Conservation (phyloP, 176 grass and related monocot species). For the Aegilops longissima region DNA sequence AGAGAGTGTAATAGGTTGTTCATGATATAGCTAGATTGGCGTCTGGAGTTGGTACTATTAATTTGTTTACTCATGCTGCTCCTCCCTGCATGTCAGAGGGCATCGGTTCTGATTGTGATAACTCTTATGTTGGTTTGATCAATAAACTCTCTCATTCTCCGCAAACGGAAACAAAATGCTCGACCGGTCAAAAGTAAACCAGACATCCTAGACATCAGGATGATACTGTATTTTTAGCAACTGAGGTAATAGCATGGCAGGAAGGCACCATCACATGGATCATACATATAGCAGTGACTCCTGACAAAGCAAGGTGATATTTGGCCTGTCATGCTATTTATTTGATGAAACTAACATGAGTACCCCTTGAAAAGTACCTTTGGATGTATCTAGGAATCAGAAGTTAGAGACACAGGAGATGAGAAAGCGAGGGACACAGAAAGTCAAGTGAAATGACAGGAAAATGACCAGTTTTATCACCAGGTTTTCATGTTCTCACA, state of each 20-base stretch:
- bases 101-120: neutral
- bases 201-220: neutral
- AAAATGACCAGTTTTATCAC: neutral
- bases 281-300: constrained; percentile 1
- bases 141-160: neutral
- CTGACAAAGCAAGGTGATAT: constrained; percentile 1
- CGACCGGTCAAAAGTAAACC: neutral
- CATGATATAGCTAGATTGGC: constrained; percentile 1
- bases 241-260: neutral
- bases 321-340: neutral
- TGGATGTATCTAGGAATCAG: neutral
- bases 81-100: neutral
- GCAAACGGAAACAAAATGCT: neutral
- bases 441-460: neutral
- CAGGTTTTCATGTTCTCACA: neutral
- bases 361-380: neutral
- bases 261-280: constrained; percentile 18
- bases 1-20: neutral
- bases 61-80: neutral
- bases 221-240: neutral
- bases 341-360: neutral
- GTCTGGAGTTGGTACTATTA: neutral
- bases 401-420: neutral
- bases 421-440: neutral
- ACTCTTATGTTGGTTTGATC: neutral